These are phyloP conservation scores for Pleodorina starrii DNA, from an alignment of 139 green algal genomes.

Conservation along the genomic window DNA sequence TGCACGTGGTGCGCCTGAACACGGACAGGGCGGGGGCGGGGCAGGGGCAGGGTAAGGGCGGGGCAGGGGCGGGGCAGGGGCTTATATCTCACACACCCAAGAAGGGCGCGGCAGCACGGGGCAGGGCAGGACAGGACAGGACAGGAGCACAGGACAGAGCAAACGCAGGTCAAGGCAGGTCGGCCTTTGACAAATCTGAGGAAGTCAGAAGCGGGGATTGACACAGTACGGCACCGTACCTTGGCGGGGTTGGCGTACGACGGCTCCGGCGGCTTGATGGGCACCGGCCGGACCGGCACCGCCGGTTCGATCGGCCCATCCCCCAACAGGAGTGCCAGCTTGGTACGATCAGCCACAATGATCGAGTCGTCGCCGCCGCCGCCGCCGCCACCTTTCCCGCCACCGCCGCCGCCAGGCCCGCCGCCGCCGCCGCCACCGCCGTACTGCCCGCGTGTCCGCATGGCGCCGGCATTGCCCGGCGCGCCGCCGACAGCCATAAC, in stretches of 20 bases:
- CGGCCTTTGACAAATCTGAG: too few species aligned
- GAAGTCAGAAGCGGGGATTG: too few species aligned
- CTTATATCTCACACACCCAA: neutral
- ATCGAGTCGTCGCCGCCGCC: constrained; percentile 14
- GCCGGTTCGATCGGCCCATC: constrained; percentile 13
- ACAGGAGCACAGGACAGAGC: neutral
- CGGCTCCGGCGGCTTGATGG: neutral
- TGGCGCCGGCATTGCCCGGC: neutral
- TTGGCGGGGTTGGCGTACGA: constrained; percentile 40
- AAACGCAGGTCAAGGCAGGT: too few species aligned
- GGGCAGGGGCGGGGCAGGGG: neutral
- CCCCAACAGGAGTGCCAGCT: constrained; percentile 47
- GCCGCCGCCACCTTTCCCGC: neutral
- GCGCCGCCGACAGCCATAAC: constrained; percentile 15
- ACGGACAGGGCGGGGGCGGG: neutral
- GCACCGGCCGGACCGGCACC: constrained; percentile 30
- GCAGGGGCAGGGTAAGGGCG: neutral
- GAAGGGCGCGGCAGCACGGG: neutral
- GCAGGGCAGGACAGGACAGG: neutral
- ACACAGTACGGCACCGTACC: too few species aligned
- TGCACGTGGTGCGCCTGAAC: constrained; percentile 25
- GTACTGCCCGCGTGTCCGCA: constrained; percentile 3
- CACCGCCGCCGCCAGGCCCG: neutral
- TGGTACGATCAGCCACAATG: constrained; percentile 30
- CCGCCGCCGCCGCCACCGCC: neutral